Evolutionary conservation across 805 yeast genomes (phyloP), one percentile per base, ranked within the genome.

Genomic region (Yarrowia divulgata): DNA sequence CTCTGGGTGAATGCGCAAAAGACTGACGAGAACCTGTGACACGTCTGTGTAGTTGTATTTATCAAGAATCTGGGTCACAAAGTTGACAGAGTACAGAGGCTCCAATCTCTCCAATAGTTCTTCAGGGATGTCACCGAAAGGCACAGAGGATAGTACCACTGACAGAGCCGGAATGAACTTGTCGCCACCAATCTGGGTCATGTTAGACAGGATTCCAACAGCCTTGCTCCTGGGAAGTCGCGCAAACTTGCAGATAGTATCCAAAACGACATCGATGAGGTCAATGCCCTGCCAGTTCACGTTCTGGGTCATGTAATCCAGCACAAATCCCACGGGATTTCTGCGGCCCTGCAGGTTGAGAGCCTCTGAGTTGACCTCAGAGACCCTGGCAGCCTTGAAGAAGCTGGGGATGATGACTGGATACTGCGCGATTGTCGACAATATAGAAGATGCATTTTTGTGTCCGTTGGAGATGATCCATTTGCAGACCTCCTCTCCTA

Each of bases 161-260:
- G 54, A 34, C 13, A 40, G 14, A 40, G 54, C 55, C 9, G 72
- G 72, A 49, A 70, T 67, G 19, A 50, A 54, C 39, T 70, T 71
- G 37, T 69, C 70, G 54, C 43, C 43, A 35, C 57, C 67, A 50
- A 39, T 46, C n/a, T 67, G 49, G 35, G 49, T 37, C 46, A 39
- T 39, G 29, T 39, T 49, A 8, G 71, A 37, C 34, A 40, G n/a
- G 29, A 43, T 57, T 14, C 64, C 50, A 0, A 42, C 46, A 1
- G 45, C 58, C 58, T 45, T 69, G 42, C 43, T 12, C 14, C 19
- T 58, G 45, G 57, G 54, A 43, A 42, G 19, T 40, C 67, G 50
- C 42, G 63, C 37, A 40, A 50, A 35, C 32, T n/a, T 50, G 35
- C 62, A 39, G 43, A 37, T 37, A 8, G 50, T 39, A 9, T 37